These are phyloP conservation scores for Saturnispora kantuleensis DNA, from an alignment of 805 yeast genomes.

Conservation along the genomic window DNA sequence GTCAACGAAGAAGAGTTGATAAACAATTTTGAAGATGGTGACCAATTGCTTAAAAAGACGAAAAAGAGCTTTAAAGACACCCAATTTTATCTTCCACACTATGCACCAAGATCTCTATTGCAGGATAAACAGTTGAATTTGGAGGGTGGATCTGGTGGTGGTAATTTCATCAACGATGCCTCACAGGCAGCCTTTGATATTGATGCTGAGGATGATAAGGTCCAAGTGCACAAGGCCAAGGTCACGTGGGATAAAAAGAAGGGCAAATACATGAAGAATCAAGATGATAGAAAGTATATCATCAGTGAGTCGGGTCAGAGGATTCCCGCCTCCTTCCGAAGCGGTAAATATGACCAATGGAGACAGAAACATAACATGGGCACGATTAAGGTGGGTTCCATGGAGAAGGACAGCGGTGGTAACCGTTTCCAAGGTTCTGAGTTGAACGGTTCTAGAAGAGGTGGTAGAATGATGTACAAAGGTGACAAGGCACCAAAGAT, in stretches of 20 bases:
- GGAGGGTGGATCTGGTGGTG: conserved; percentile 36
- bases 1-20: conserved; percentile 39
- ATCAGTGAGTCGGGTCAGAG: conserved; percentile 91
- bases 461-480: conserved; percentile 62
- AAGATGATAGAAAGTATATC: conserved; percentile 79
- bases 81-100: conserved; percentile 74
- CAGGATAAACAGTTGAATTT: conserved; percentile 70
- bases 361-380: conserved; percentile 55
- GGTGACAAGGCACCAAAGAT: conserved; percentile 70
- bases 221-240: conserved; percentile 52
- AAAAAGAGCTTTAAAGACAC: conserved; percentile 57
- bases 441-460: conserved; percentile 26
- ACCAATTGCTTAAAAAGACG: conserved; percentile 22
- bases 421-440: conserved; percentile 24
- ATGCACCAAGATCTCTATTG: conserved; percentile 63
- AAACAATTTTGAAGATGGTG: conserved; percentile 45
- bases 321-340: conserved; percentile 82
- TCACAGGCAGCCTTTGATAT: conserved; percentile 80
- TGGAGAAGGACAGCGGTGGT: conserved; percentile 27
- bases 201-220: conserved; percentile 57
- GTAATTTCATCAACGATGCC: conserved; percentile 76
- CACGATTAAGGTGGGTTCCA: conserved; percentile 43
- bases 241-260: conserved; percentile 91
- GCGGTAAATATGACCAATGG: conserved; percentile 94
- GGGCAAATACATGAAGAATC: conserved; percentile 77